phyloP scores from a whole-genome alignment of 1,284 basidiomycete species.

The Mycena citricolor region DNA sequence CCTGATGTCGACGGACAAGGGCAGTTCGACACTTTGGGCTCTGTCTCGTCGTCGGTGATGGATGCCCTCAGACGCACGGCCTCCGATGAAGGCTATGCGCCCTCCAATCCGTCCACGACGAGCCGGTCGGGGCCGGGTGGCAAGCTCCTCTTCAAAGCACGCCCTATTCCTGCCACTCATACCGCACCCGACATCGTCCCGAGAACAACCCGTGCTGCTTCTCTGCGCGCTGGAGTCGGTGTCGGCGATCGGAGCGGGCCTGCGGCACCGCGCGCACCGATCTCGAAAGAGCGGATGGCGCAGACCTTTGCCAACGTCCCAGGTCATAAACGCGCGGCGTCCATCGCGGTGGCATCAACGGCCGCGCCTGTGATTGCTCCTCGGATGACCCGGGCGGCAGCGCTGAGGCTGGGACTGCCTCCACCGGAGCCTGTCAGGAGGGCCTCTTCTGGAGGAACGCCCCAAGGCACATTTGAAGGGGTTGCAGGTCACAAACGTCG shows the following conservation, averaged over 20 bases:
- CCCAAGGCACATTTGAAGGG: slow-evolving; percentile 59
- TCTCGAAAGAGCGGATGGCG: slow-evolving; percentile 57
- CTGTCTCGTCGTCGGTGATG: slow-evolving; percentile 46
- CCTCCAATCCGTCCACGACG: slow-evolving; percentile 39
- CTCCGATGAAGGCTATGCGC: slow-evolving; percentile 42
- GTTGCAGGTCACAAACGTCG: slow-evolving; percentile 81
- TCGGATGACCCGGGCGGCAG: slow-evolving; percentile 70
- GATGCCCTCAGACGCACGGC: slow-evolving; percentile 42
- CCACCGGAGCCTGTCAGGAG: slow-evolving; percentile 37
- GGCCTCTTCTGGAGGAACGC: slow-evolving; percentile 21
- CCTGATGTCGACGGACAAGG: slow-evolving; percentile 33
- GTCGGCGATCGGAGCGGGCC: slow-evolving; percentile 30
- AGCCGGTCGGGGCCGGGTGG: slow-evolving; percentile 31
- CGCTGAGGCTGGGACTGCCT: slow-evolving; percentile 58
- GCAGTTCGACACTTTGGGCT: slow-evolving; percentile 43
- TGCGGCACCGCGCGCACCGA: slow-evolving; percentile 42
- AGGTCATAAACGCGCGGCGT: slow-evolving; percentile 68
- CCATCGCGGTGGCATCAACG: slow-evolving; percentile 70
- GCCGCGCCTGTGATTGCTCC: slow-evolving; percentile 71
- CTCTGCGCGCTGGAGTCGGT: slow-evolving; percentile 62
- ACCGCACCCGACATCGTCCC: slow-evolving; percentile 69
- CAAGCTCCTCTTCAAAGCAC: slow-evolving; percentile 65
- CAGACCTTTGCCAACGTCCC: slow-evolving; percentile 74
- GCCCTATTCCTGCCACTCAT: slow-evolving; percentile 64
- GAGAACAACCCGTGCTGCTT: slow-evolving; percentile 74